Evolutionary conservation across 106 monocot species (phyloP).

Genomic region (Platanthera zijinensis): DNA sequence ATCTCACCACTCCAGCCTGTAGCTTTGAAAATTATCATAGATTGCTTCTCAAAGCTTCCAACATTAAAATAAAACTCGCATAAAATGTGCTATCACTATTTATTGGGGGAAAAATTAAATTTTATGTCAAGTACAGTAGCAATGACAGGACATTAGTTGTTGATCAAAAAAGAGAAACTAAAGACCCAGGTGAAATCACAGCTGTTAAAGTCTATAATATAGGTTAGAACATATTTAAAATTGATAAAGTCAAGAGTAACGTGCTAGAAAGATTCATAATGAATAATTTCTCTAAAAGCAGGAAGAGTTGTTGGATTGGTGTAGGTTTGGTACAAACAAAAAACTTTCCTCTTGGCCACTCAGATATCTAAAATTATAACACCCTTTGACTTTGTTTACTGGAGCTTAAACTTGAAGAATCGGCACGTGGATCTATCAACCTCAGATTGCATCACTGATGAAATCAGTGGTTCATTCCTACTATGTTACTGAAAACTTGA

Average conservation of each 20-base stretch:
- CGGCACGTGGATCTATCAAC: background rate
- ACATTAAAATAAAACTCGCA: background rate
- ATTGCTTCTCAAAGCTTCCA: background rate
- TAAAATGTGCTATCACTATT: background rate
- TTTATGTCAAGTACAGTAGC: background rate
- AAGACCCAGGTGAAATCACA: conserved; percentile 1
- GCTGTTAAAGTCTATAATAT: background rate
- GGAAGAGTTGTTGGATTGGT: conserved; percentile 15
- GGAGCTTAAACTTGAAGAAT: background rate
- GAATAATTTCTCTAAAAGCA: conserved; percentile 2
- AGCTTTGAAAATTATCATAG: background rate
- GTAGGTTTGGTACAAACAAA: conserved; percentile 8
- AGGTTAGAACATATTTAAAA: background rate
- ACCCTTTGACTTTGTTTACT: background rate
- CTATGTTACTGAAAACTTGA: background rate
- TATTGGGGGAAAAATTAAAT: background rate
- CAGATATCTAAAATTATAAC: background rate
- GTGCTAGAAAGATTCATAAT: background rate
- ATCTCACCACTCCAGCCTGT: background rate
- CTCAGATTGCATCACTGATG: background rate
- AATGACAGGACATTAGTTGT: background rate
- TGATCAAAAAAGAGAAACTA: background rate
- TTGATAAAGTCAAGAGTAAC: background rate
- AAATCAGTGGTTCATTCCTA: background rate
- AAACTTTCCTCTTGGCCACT: background rate